phyloP scores from a whole-genome alignment of 208 protist genomes.

The Leishmania lainsoni region DNA sequence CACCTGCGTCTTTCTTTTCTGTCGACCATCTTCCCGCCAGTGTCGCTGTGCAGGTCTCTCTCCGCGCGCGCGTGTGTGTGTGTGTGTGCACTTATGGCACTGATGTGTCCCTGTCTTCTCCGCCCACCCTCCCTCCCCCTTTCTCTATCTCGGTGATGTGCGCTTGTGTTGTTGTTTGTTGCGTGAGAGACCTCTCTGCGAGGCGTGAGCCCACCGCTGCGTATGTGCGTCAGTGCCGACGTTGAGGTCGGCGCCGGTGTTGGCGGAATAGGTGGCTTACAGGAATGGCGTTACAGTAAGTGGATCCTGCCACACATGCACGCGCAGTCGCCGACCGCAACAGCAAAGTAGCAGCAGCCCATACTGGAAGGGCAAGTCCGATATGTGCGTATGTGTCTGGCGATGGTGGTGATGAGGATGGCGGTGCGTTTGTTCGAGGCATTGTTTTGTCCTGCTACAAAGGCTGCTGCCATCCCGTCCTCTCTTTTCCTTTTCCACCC shows the following conservation, averaged over 20 bases:
- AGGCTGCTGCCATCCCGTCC: background rate
- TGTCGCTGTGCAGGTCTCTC: background rate
- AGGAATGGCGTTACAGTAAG: background rate
- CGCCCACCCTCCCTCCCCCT: background rate
- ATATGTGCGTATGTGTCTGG: background rate
- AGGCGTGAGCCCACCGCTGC: background rate
- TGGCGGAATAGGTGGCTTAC: background rate
- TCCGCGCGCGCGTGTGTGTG: background rate
- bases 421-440: background rate
- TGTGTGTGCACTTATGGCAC: background rate
- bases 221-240: background rate
- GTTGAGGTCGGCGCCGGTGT: background rate
- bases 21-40: background rate
- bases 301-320: background rate
- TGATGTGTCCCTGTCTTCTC: background rate
- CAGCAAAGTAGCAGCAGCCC: background rate
- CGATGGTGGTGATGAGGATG: background rate
- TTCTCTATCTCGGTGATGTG: background rate
- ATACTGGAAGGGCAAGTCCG: no score
- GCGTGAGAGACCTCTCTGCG: background rate
- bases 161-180: background rate
- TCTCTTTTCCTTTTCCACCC: background rate
- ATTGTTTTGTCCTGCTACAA: background rate
- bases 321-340: background rate
- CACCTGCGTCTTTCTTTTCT: background rate